phyloP scores from a whole-genome alignment of 208 protist genomes.

The Wallacemonas collosoma region DNA sequence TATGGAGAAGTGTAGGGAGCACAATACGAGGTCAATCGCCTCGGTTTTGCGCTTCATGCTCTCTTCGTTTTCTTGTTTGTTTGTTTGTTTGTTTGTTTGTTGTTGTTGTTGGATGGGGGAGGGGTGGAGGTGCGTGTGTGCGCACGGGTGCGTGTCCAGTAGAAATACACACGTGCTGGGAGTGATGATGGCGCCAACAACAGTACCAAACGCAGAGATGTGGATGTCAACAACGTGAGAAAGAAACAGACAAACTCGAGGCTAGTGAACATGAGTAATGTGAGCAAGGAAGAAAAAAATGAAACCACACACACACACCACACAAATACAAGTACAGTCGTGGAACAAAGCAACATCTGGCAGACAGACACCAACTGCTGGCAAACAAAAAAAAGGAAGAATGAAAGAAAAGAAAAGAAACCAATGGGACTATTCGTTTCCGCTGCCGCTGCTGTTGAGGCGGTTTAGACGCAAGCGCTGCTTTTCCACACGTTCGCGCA shows the following conservation, averaged over 20 bases:
- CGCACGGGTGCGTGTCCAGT: too few species aligned
- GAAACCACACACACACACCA: background rate
- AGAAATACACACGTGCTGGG: too few species aligned
- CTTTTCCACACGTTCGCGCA: constrained; percentile 55
- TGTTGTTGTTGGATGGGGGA: too few species aligned
- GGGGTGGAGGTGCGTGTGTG: too few species aligned
- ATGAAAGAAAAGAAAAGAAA: background rate
- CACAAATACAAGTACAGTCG: constrained; percentile 7
- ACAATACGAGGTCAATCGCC: too few species aligned
- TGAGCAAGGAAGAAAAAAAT: constrained; percentile 1
- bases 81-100: background rate
- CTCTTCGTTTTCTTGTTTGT: background rate
- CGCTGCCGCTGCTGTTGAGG: constrained; percentile 7
- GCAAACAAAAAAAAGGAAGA: constrained; percentile 5
- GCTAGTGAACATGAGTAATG: background rate
- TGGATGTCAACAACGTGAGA: background rate
- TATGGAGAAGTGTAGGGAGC: too few species aligned
- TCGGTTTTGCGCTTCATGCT: too few species aligned
- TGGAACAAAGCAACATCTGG: background rate
- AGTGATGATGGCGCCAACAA: too few species aligned
- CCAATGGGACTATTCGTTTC: constrained; percentile 1
- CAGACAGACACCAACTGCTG: background rate
- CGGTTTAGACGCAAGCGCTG: constrained; percentile 20
- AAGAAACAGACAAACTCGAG: background rate
- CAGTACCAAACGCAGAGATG: too few species aligned